Base-by-base conservation (phyloP, 2,329 filamentous ascomycete genomes). In the Penicillium sp. region DNA sequence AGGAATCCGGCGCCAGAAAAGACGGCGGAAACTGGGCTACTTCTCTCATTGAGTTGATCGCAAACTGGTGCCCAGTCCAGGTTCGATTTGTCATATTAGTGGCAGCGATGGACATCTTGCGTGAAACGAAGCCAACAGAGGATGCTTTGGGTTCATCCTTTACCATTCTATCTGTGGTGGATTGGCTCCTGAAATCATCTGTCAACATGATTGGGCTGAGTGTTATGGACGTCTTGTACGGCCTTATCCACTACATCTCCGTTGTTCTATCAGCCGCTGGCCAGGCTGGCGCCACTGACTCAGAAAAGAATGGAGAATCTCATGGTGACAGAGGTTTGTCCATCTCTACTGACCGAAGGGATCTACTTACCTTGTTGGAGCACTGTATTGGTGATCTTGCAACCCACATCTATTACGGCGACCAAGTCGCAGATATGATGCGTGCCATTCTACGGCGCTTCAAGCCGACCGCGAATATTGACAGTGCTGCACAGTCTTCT, bases 371-470 rank as follows among this genome's bases (percentile, higher is more conserved):
- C 29, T 84, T 87, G 28, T 81, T 97, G 14, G 88, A 94, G 70
- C 82, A 84, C 62, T 96, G 91, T 74, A 92, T 97, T 57, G 91
- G 91, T n/a, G 86, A 92, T 69, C 79, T 99, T 24, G 92, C 92
- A 2, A 96, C 91, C 0, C 94, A 99, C 68, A 87, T 97, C 28
- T 99, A 99, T 77, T 99, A 99, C 71, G 90, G 90, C 1, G 93
- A 97, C 65, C 94, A 99, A 73, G 91, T 97, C 51, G 87, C 90
- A 1, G 94, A 99, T 73, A 97, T 97, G 91, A 86, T 97, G 48
- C 83, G 87, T 18, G 86, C 91, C 0, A 87, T 97, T 40, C 77
- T 97, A 14, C 77, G 84, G 26, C 87, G 91, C 18, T 80, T 97
- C 26, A 94, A 90, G 72, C 90, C 92, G 3, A 77, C 79, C 10